Evolutionary conservation across 202 grass and related monocot species (phyloP).

Genomic region (Saccharum hybrid): DNA sequence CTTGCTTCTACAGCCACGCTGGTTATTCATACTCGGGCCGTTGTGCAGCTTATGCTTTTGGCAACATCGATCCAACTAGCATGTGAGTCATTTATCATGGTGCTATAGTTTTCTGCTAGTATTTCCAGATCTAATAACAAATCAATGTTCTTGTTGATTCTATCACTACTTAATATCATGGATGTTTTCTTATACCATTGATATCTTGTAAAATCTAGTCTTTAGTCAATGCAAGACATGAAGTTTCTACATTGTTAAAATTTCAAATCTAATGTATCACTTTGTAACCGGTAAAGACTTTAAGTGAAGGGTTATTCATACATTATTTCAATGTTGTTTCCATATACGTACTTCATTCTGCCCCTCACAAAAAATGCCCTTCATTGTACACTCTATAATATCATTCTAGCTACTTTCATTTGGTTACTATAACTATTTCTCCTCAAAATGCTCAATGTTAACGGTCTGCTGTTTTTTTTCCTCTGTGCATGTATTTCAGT

Average conservation of each 20-base stretch:
- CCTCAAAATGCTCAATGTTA: constrained; percentile 10
- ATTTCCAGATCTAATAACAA: constrained; percentile 25
- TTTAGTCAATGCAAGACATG: background rate
- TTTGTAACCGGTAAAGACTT: constrained; percentile 19
- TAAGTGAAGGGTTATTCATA: background rate
- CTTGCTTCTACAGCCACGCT: constrained; percentile 72
- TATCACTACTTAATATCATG: background rate
- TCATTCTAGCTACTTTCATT: constrained; percentile 12
- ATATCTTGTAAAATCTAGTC: constrained; percentile 2
- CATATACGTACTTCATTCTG: constrained; percentile 1
- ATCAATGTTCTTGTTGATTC: constrained; percentile 8
- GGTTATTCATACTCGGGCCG: constrained; percentile 95
- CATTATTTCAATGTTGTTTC: constrained; percentile 15
- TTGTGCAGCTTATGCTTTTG: constrained; percentile 97
- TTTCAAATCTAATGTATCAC: constrained; percentile 25
- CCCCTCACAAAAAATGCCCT: background rate
- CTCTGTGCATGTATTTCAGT: constrained; percentile 54
- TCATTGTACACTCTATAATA: background rate
- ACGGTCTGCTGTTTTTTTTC: constrained; percentile 6
- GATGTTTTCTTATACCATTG: background rate
- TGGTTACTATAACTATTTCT: constrained; percentile 14
- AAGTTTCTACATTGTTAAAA: constrained; percentile 20
- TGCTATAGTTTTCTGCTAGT: background rate
- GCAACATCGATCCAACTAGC: constrained; percentile 85
- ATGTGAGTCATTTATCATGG: constrained; percentile 65